Conservation (phyloP, 1,284 basidiomycete genomes). For the Chiua sp. region DNA sequence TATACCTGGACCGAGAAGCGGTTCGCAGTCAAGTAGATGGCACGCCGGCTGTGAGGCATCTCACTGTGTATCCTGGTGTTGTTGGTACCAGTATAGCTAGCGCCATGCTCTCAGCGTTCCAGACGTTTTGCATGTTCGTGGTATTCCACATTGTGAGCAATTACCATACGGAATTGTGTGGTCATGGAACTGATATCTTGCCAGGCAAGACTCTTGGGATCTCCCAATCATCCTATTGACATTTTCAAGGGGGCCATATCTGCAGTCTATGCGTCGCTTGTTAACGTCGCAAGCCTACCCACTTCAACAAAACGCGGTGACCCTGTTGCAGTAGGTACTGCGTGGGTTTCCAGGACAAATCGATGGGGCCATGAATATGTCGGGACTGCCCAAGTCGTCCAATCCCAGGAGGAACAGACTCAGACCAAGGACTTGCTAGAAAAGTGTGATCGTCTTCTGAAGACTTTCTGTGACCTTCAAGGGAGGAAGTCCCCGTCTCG, state of each 20-base stretch:
- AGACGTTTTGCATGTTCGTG: conserved; percentile 59
- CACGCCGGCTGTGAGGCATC: conserved; percentile 55
- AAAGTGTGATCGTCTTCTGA: conserved; percentile 56
- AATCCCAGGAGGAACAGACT: conserved; percentile 51
- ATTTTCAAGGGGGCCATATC: conserved; percentile 69
- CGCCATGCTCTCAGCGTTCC: conserved; percentile 53
- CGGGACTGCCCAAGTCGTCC: conserved; percentile 50
- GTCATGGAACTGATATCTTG: background rate
- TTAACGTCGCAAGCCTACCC: conserved; percentile 41
- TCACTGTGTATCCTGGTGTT: conserved; percentile 78
- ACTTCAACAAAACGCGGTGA: conserved; percentile 16
- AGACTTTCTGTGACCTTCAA: conserved; percentile 30
- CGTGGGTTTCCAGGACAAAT: conserved; percentile 61
- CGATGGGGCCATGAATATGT: conserved; percentile 61
- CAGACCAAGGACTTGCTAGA: conserved; percentile 54
- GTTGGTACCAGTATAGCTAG: conserved; percentile 70
- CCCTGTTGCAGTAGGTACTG: conserved; percentile 33
- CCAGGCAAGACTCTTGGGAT: conserved; percentile 72
- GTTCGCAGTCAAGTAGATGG: conserved; percentile 30
- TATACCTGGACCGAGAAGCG: conserved; percentile 58
- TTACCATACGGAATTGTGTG: background rate
- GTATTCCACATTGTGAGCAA: conserved; percentile 74
- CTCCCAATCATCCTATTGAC: conserved; percentile 63
- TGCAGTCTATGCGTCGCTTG: conserved; percentile 60
- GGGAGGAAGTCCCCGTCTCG: conserved; percentile 27